phyloP scores from a whole-genome alignment of 2,329 filamentous ascomycete species.

The Ophiosphaerella narmari region DNA sequence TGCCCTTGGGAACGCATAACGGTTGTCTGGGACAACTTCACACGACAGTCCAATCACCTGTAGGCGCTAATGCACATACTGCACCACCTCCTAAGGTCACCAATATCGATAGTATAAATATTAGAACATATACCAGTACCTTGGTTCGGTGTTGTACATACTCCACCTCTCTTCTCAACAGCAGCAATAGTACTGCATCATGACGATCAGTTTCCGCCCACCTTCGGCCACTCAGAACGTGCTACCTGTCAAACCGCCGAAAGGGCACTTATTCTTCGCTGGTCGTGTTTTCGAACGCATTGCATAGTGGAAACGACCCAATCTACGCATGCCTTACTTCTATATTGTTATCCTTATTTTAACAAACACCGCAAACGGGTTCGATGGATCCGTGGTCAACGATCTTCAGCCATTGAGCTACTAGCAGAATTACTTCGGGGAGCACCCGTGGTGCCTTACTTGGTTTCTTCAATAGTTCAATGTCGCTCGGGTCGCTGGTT shows the following conservation, averaged over 20 bases:
- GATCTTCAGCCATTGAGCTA: constrained; percentile 29
- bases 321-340: constrained; percentile 15
- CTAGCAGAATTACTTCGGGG: constrained; percentile 28
- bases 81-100: not conserved
- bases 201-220: constrained; percentile 8
- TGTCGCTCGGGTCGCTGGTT: constrained; percentile 21
- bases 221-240: constrained; percentile 14
- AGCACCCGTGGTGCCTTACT: constrained; percentile 30
- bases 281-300: constrained; percentile 11
- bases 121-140: not conserved
- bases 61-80: too few relatives aligned
- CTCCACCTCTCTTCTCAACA: not conserved
- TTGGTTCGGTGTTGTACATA: not conserved
- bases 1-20: not conserved
- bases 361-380: constrained; percentile 53
- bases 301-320: constrained; percentile 12
- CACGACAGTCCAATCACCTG: not conserved
- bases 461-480: constrained; percentile 29
- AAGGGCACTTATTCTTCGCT: constrained; percentile 20
- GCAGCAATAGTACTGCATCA: constrained; percentile 1
- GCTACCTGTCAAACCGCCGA: constrained; percentile 15
- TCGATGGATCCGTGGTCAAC: constrained; percentile 57
- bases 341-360: constrained; percentile 14
- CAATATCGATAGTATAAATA: not conserved
- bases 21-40: not conserved